These are phyloP conservation scores for Paramecium primaurelia DNA, from an alignment of 73 alveolate genomes.

Conservation along the genomic window DNA sequence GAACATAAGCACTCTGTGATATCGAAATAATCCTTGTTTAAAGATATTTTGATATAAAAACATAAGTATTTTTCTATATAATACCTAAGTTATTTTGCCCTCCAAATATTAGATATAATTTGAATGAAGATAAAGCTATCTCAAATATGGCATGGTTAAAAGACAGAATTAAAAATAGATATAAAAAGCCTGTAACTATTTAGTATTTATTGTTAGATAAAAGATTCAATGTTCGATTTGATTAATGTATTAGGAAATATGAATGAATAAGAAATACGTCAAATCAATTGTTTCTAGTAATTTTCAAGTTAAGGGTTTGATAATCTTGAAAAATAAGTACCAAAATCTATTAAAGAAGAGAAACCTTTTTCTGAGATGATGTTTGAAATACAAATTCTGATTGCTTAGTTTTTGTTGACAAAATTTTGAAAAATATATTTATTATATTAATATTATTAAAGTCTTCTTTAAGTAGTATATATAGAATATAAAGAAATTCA, in stretches of 20 bases:
- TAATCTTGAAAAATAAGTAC: conserved; percentile 10
- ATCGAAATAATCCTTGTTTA: not conserved
- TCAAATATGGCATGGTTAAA: not conserved
- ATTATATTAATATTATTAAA: too few species aligned
- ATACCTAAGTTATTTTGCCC: not conserved
- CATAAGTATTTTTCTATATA: not conserved
- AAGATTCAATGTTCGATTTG: not conserved
- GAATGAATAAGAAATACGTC: not conserved
- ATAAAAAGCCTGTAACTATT: conserved; percentile 8
- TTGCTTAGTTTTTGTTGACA: not conserved
- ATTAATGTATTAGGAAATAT: not conserved
- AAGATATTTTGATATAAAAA: conserved; percentile 39
- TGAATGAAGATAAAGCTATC: not conserved
- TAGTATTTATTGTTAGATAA: not conserved
- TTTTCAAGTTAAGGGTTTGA: not conserved
- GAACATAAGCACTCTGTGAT: conserved; percentile 27
- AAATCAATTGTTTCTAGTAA: not conserved
- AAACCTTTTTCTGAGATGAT: conserved; percentile 17
- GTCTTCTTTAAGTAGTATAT: not conserved
- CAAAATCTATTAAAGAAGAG: not conserved
- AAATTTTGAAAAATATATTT: not conserved
- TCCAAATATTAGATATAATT: not conserved
- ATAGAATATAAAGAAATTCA: not conserved
- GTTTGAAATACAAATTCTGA: not conserved
- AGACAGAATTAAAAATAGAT: conserved; percentile 8